Evolutionary conservation across 2,329 filamentous ascomycete genomes (phyloP), one percentile per base, ranked within the genome.

Genomic region (Ceratocystiopsis brevicomis): DNA sequence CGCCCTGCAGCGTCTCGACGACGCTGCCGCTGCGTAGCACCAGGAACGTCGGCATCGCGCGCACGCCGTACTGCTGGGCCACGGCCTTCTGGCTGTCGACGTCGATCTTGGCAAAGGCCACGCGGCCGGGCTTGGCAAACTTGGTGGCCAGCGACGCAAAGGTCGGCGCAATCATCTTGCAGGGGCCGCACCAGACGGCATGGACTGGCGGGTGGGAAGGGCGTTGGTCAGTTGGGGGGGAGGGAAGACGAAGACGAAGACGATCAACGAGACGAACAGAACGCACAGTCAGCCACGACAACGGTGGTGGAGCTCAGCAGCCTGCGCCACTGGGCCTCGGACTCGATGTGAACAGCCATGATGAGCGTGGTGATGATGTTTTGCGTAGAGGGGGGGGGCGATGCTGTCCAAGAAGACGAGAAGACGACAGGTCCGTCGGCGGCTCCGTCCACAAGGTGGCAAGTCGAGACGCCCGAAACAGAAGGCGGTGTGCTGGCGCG

Each of bases 141-240:
- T 88, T 81, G 46, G 71, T 68, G 40, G 86, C 75, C 46, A 96
- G 77, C 53, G 79, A 76, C 56, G 94, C 84, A 61, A 92, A 96
- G 45, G 82, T 74, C 17, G 88, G 88, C 41, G 83, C 83, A 51
- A 96, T 92, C 57, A 80, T 74, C 64, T 92, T 92, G 73, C 87
- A 95, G 55, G 88, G 86, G 45, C 80, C 81, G 60, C 86, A 96
- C 83, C 85, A 94, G 63, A 92, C 82, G 59, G 88, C 88, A 57
- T 90, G 92, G 69, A 95, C 85, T 92, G 17, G n/a, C n/a, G 53
- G 41, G 35, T 51, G 51, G 19, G 19, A 21, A 21, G 25, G n/a
- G n/a, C n/a, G n/a, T n/a, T n/a, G n/a, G 25, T 30, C 10, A 30
- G 25, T 30, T 4, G 25, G 25, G 10, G 25, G 25, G 8, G 21